Evolutionary conservation across 148 eudicot species (phyloP).

Genomic region (Diospyros lotus): DNA sequence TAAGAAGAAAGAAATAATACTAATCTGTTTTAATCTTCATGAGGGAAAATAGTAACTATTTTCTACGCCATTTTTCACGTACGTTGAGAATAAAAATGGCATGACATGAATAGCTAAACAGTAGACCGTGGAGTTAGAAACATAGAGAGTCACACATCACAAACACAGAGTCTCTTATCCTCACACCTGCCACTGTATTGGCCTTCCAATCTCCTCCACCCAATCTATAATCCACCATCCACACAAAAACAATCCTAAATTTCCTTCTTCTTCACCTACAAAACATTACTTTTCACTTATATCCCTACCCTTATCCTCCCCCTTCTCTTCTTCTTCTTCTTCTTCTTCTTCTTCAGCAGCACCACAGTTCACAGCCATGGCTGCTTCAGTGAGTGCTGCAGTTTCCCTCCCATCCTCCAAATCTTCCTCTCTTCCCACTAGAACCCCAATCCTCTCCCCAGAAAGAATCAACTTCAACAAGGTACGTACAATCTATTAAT

Average conservation of each 20-base stretch:
- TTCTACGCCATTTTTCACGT: too few relatives aligned
- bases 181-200: constrained; percentile 49
- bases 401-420: constrained; percentile 82
- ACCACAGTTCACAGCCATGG: constrained; percentile 42
- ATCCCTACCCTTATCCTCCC: constrained; percentile 3
- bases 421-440: constrained; percentile 46
- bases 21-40: too few relatives aligned
- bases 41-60: too few relatives aligned
- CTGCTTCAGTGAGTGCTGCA: constrained; percentile 88
- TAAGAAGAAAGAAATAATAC: too few relatives aligned
- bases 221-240: constrained; percentile 48
- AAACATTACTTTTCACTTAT: background rate
- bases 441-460: constrained; percentile 48
- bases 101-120: too few relatives aligned
- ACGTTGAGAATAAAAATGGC: too few relatives aligned
- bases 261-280: background rate
- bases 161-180: constrained; percentile 52
- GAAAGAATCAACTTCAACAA: constrained; percentile 59
- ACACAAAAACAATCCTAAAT: background rate
- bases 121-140: background rate
- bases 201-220: constrained; percentile 61
- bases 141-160: constrained; percentile 9
- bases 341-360: constrained; percentile 3
- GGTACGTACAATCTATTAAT: constrained; percentile 43
- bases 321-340: background rate